Conservation (phyloP, 2,329 filamentous ascomycete species). For the Talaromyces sp. region DNA sequence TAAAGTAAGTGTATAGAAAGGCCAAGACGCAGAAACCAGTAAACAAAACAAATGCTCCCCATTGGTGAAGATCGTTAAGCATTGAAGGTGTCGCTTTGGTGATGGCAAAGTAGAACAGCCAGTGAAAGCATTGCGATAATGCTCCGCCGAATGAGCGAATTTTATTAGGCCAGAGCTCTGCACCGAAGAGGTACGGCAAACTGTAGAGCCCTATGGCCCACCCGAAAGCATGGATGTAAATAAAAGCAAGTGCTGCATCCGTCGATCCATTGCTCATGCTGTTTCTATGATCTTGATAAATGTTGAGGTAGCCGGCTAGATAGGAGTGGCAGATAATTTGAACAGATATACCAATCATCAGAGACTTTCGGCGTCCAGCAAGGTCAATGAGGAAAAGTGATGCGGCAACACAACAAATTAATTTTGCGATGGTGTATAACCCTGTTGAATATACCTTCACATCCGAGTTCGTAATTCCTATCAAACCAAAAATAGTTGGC, state of each 20-base stretch:
- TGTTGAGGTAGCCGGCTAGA: conserved; percentile 42
- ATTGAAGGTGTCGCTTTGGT: conserved; percentile 41
- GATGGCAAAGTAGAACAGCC: conserved; percentile 46
- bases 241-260: conserved; percentile 42
- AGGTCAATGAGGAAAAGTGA: conserved; percentile 51
- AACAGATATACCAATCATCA: conserved; percentile 39
- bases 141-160: conserved; percentile 49
- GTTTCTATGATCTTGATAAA: conserved; percentile 26
- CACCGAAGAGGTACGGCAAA: conserved; percentile 50
- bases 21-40: conserved; percentile 41
- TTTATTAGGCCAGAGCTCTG: conserved; percentile 50
- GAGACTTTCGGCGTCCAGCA: conserved; percentile 42
- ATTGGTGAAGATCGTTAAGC: conserved; percentile 15
- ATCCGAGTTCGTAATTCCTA: conserved; percentile 34
- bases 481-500: conserved; percentile 44
- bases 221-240: conserved; percentile 51
- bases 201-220: conserved; percentile 41
- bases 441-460: conserved; percentile 42
- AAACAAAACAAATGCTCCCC: conserved; percentile 48
- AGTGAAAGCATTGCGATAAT: conserved; percentile 44
- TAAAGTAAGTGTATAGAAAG: conserved; percentile 40
- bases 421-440: conserved; percentile 49
- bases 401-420: conserved; percentile 45
- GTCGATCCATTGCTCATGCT: conserved; percentile 28
- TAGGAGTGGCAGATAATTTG: conserved; percentile 50